Conservation (phyloP, 1,284 basidiomycete genomes). For the Boletus semigastroideus region DNA sequence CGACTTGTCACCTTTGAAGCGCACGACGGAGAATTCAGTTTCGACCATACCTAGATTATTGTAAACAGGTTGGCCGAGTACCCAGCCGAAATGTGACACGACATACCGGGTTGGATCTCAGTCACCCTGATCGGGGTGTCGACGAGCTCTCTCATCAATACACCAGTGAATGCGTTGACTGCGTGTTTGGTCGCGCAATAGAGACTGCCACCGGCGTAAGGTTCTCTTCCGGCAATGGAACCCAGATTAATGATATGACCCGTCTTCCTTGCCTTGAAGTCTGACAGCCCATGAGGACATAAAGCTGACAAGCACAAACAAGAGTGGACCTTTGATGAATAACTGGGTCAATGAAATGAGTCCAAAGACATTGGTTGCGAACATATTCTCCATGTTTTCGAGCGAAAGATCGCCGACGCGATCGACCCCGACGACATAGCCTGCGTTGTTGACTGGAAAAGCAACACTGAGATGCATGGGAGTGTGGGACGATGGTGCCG, state of each 20-base stretch:
- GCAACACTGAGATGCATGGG: not conserved
- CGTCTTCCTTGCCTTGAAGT: constrained; percentile 84
- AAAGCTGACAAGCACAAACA: constrained; percentile 10
- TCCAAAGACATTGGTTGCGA: constrained; percentile 90
- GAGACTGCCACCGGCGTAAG: constrained; percentile 86
- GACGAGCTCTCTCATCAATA: constrained; percentile 84
- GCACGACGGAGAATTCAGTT: constrained; percentile 88
- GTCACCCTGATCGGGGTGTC: constrained; percentile 90
- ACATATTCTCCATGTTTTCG: constrained; percentile 84
- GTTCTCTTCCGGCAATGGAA: constrained; percentile 87
- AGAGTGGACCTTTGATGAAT: constrained; percentile 59
- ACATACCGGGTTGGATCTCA: constrained; percentile 84
- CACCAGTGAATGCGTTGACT: constrained; percentile 84
- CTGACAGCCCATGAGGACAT: constrained; percentile 37
- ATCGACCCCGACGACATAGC: constrained; percentile 83
- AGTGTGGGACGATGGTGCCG: not conserved
- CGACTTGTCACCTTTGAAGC: constrained; percentile 81
- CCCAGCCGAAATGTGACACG: not conserved
- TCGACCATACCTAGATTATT: constrained; percentile 75
- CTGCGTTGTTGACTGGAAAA: constrained; percentile 79
- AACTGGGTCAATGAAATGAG: constrained; percentile 83
- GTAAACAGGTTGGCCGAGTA: constrained; percentile 3
- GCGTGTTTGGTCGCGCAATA: constrained; percentile 89
- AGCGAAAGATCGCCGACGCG: constrained; percentile 77
- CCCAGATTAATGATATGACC: constrained; percentile 98